These are phyloP conservation scores for Omphalea diandra DNA, from an alignment of 441 rosid species.

Conservation along the genomic window DNA sequence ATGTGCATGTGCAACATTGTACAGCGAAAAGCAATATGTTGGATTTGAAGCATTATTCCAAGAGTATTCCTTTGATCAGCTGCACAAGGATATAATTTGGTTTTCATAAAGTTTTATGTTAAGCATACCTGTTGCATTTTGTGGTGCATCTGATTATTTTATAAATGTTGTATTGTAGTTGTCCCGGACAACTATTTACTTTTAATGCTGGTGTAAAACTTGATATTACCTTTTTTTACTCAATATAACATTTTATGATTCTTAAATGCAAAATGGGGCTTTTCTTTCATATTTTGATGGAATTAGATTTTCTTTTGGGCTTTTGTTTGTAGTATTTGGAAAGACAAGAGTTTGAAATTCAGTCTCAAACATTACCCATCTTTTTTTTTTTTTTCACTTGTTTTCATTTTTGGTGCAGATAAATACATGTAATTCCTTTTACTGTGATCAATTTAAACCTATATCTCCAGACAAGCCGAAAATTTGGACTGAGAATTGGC, in stretches of 20 bases:
- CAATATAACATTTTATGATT: neutral
- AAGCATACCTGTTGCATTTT: neutral
- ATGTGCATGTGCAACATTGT: neutral
- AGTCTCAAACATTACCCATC: neutral
- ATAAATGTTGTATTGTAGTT: neutral
- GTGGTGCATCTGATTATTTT: slow-evolving; percentile 1
- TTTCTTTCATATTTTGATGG: neutral
- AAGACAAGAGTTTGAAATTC: neutral
- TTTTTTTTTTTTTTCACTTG: neutral
- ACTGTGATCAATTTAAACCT: slow-evolving; percentile 85
- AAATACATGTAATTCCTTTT: slow-evolving; percentile 85
- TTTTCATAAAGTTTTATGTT: neutral
- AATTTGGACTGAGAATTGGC: slow-evolving; percentile 99
- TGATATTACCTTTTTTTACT: neutral
- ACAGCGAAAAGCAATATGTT: neutral
- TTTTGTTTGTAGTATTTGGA: neutral
- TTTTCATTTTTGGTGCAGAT: slow-evolving; percentile 54
- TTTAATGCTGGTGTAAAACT: neutral
- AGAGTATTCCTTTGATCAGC: neutral
- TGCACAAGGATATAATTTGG: neutral
- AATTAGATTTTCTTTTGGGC: neutral
- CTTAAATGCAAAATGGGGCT: neutral
- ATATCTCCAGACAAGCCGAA: slow-evolving; percentile 85
- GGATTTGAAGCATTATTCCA: neutral
- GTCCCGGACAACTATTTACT: neutral